phyloP scores from a whole-genome alignment of 2,329 filamentous ascomycete species.

The Aureobasidium sp. region DNA sequence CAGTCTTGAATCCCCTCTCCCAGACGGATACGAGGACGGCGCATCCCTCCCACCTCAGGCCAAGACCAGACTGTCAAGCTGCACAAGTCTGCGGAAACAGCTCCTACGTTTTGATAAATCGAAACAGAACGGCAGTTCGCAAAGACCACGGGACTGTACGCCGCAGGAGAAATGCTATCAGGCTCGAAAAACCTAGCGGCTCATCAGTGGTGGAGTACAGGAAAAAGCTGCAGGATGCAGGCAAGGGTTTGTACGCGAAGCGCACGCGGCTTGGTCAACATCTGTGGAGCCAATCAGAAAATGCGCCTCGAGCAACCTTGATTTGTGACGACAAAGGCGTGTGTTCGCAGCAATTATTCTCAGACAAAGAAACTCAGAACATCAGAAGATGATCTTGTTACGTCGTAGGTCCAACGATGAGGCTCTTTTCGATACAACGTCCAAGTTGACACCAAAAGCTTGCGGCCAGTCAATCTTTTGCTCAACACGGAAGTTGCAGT shows the following conservation, averaged over 20 bases:
- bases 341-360: neutral
- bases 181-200: neutral
- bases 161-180: neutral
- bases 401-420: neutral
- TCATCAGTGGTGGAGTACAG: neutral
- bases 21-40: too few relatives aligned
- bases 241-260: neutral
- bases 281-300: neutral
- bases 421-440: neutral
- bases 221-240: too few relatives aligned
- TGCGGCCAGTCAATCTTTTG: constrained; percentile 1
- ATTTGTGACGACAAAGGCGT: neutral
- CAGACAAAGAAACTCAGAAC: neutral
- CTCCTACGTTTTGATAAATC: neutral
- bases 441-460: neutral
- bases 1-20: too few relatives aligned
- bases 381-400: neutral
- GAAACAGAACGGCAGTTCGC: neutral
- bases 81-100: neutral
- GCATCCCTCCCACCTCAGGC: too few relatives aligned
- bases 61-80: too few relatives aligned
- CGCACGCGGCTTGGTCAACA: neutral
- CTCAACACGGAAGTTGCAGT: neutral
- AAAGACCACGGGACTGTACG: neutral
- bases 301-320: neutral